Evolutionary conservation across 495 filamentous ascomycete species (phyloP).

Genomic region (Darksidea phi): DNA sequence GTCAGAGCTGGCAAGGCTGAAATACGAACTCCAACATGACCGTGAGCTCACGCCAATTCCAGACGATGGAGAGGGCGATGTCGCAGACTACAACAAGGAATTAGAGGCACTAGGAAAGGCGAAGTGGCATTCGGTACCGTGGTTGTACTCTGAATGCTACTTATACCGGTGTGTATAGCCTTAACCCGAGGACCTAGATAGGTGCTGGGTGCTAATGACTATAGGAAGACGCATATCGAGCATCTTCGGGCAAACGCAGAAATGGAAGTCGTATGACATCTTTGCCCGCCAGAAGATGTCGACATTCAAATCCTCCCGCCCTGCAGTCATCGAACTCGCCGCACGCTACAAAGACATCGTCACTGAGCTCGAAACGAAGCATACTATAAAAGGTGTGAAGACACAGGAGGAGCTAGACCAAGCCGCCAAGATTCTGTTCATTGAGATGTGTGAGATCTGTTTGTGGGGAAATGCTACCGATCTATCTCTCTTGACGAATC

Average conservation of each 20-base stretch:
- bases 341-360: conserved; percentile 67
- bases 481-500: conserved; percentile 80
- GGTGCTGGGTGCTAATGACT: conserved; percentile 16
- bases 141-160: conserved; percentile 94
- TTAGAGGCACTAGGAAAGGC: conserved; percentile 70
- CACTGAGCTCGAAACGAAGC: conserved; percentile 51
- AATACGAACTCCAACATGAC: conserved; percentile 95
- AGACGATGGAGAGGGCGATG: conserved; percentile 78
- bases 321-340: conserved; percentile 87
- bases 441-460: conserved; percentile 94
- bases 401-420: conserved; percentile 58
- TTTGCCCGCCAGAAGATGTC: conserved; percentile 88
- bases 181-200: background rate
- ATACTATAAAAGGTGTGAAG: conserved; percentile 41
- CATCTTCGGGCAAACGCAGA: conserved; percentile 69
- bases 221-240: conserved; percentile 68
- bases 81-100: conserved; percentile 82
- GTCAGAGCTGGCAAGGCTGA: conserved; percentile 74
- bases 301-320: conserved; percentile 89
- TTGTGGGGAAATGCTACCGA: conserved; percentile 98
- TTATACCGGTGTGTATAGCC: conserved; percentile 66
- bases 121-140: conserved; percentile 78
- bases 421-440: conserved; percentile 75
- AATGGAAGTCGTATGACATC: conserved; percentile 92
- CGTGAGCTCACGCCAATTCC: conserved; percentile 73